Evolutionary conservation across 768 basidiomycete genomes (phyloP).

Genomic region (Nidula microcarpa): DNA sequence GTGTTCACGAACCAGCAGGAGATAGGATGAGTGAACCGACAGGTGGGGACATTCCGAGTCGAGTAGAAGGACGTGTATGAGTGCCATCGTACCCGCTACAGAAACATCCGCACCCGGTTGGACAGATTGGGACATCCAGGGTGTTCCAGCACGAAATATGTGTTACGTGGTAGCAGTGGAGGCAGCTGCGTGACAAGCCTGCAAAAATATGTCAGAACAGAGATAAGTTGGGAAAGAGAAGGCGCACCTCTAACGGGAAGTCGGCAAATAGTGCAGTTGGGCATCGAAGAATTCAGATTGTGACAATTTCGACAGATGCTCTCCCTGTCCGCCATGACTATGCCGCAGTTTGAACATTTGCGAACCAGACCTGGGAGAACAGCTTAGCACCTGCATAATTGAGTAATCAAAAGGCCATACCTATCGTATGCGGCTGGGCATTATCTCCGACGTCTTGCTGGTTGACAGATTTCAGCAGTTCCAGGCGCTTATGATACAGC

Average conservation of each 20-base stretch:
- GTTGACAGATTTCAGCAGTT: constrained; percentile 66
- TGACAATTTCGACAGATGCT: constrained; percentile 41
- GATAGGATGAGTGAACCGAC: constrained; percentile 7
- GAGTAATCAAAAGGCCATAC: constrained; percentile 11
- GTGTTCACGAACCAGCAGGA: not conserved
- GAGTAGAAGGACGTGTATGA: constrained; percentile 25
- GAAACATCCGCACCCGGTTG: constrained; percentile 67
- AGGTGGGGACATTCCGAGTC: constrained; percentile 23
- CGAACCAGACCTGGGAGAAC: constrained; percentile 40
- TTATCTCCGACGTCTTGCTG: constrained; percentile 15
- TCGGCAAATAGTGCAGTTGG: constrained; percentile 69
- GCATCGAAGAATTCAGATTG: constrained; percentile 32
- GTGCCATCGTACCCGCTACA: constrained; percentile 36
- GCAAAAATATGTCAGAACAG: not conserved
- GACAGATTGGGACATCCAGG: constrained; percentile 49
- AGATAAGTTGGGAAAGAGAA: not conserved
- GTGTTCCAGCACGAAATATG: constrained; percentile 64
- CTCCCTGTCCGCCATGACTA: constrained; percentile 24
- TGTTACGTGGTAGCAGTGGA: constrained; percentile 59
- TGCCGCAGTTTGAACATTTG: constrained; percentile 42
- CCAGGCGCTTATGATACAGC: constrained; percentile 64
- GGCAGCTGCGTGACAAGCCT: constrained; percentile 65
- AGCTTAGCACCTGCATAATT: too few relatives aligned
- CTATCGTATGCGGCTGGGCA: constrained; percentile 25
- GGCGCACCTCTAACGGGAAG: constrained; percentile 69